Percentiles rank a stretch among this genome's conserved stretches.
Conservation (phyloP, 176 grass and related monocot genomes). For the Bonia amplexicaulis region DNA sequence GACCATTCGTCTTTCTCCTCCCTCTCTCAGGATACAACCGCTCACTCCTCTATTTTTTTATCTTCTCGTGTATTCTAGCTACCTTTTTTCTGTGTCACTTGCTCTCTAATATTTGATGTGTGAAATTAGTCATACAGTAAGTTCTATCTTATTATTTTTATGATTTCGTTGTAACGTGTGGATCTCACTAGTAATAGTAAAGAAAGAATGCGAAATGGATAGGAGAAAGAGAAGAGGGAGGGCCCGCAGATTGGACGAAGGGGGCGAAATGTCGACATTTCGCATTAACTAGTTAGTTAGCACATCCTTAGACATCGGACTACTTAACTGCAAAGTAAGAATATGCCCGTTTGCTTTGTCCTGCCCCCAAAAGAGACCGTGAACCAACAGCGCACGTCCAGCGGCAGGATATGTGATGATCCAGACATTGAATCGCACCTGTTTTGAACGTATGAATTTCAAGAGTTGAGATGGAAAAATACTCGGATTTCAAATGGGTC, state of each 20-base stretch:
- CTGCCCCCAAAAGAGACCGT: background rate
- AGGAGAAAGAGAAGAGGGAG: background rate
- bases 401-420: no score
- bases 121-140: no score
- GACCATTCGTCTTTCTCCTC: no score
- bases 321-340: conserved; percentile 36
- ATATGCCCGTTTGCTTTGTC: conserved; percentile 2
- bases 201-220: conserved; percentile 4
- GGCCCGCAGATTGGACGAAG: background rate
- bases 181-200: no score
- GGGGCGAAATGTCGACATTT: conserved; percentile 38
- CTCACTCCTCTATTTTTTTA: no score
- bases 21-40: no score
- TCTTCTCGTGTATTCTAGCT: no score
- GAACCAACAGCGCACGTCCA: background rate
- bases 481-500: background rate
- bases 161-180: no score
- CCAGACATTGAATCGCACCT: no score
- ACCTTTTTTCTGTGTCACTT: no score
- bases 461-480: accelerated
- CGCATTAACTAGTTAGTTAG: conserved; percentile 36
- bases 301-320: background rate
- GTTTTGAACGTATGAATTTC: background rate
- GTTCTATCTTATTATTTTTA: no score
- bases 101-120: no score